phyloP scores from a whole-genome alignment of 176 grass and related monocot genomes.

The Cocos nucifera region DNA sequence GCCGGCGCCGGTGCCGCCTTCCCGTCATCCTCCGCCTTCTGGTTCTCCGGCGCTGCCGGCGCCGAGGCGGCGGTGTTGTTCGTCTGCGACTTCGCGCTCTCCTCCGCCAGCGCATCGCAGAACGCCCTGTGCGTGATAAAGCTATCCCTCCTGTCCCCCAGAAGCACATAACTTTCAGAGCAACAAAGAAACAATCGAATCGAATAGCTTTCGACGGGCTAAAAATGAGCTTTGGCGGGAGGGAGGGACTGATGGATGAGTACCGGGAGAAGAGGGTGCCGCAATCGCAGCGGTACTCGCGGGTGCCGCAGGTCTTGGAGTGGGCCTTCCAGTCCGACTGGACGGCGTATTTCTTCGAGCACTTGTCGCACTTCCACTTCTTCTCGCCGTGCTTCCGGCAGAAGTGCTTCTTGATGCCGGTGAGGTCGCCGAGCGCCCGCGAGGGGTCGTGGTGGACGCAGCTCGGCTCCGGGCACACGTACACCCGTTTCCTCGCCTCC shows the following conservation, averaged over 20 bases:
- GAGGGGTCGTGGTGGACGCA: conserved; percentile 73
- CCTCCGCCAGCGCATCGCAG: conserved; percentile 92
- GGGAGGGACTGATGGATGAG: background rate
- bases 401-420: conserved; percentile 95
- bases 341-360: conserved; percentile 89
- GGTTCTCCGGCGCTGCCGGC: background rate
- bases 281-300: conserved; percentile 90
- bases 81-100: conserved; percentile 55
- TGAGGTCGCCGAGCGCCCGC: conserved; percentile 76
- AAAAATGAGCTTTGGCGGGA: too few species aligned
- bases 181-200: background rate
- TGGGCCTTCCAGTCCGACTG: conserved; percentile 97
- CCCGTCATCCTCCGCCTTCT: conserved; percentile 14
- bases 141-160: conserved; percentile 67
- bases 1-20: background rate
- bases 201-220: too few species aligned
- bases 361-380: conserved; percentile 98
- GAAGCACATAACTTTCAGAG: background rate
- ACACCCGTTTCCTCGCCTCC: conserved; percentile 68
- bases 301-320: conserved; percentile 74
- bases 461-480: conserved; percentile 70
- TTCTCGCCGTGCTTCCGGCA: conserved; percentile 96
- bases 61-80: background rate
- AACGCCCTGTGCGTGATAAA: conserved; percentile 99
- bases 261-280: conserved; percentile 85